These are phyloP conservation scores for Chrysophaeum taylorii DNA, from an alignment of 352 stramenopile genomes.

Conservation along the genomic window DNA sequence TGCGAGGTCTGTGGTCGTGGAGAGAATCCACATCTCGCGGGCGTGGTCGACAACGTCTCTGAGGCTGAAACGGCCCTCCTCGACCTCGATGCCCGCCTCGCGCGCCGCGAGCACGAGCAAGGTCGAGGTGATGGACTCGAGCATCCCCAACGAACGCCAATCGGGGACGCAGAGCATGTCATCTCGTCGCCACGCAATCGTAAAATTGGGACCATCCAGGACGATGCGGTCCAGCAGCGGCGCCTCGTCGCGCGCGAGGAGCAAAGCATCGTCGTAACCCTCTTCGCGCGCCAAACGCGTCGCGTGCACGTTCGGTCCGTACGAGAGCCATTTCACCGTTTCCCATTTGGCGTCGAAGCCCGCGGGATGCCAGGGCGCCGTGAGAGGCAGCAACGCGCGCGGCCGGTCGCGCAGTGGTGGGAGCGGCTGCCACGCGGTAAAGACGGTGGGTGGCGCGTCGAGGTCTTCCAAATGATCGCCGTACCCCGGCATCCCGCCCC, in stretches of 20 bases:
- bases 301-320: background rate
- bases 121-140: background rate
- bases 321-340: slow-evolving; percentile 1
- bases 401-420: background rate
- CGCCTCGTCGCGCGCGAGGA: background rate
- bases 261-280: background rate
- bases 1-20: background rate
- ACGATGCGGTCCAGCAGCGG: background rate
- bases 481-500: background rate
- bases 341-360: background rate
- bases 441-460: background rate
- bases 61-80: no score
- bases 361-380: background rate
- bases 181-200: background rate
- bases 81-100: background rate
- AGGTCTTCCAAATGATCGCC: background rate
- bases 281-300: background rate
- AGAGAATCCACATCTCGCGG: background rate
- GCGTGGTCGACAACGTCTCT: no score
- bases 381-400: background rate
- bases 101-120: background rate
- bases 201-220: background rate
- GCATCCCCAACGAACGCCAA: background rate
- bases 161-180: background rate
- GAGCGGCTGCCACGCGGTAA: background rate